Evolutionary conservation across 2,329 filamentous ascomycete species (phyloP), one percentile per base, ranked within the genome.

Genomic region (Mycosphaerelloides madeirae): DNA sequence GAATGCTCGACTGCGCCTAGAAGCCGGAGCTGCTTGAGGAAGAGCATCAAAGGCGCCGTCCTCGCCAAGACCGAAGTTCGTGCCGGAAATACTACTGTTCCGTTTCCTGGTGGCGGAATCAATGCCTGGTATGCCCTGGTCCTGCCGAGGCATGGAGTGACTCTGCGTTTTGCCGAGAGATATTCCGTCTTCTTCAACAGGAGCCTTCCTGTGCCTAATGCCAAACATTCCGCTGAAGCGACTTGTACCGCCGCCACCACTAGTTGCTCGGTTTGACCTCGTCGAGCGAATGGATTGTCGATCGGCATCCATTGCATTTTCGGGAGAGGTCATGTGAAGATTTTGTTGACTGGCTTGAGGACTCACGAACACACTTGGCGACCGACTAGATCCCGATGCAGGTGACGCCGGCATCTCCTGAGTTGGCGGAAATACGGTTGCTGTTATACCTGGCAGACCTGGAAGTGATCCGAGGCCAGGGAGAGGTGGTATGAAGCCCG

Each of bases 91-190:
- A 60, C 69, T 59, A 76, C 84, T 55, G 78, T 85, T 49, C 18
- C 80, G 72, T 46, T 62, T 64, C 20, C 61, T 49, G 15, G 53
- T 52, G 6, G 53, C 52, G 29, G 53, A 52, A 43, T 62, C 61
- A n/a, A 64, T 48, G 2, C 60, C 61, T n/a, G 54, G 47, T 11
- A 62, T 43, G 8, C 53, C 65, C 37, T 63, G 63, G 20, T 74
- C 73, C 32, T 80, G 74, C 29, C 78, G 70, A 5, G 87, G 87
- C 53, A 93, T 80, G 0, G 87, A 91, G 59, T 87, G 85, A 57
- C 85, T 89, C 61, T 91, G 85, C 0, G 79, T 77, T 22, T 78
- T 68, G 59, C 59, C 57, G 32, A 64, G 43, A 6, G 86, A 87
- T 15, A 77, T 81, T 1, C 87, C 87, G 0, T 83, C 81, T 22